phyloP scores from a whole-genome alignment of 768 basidiomycete species.

The Lactifluus rugatus region DNA sequence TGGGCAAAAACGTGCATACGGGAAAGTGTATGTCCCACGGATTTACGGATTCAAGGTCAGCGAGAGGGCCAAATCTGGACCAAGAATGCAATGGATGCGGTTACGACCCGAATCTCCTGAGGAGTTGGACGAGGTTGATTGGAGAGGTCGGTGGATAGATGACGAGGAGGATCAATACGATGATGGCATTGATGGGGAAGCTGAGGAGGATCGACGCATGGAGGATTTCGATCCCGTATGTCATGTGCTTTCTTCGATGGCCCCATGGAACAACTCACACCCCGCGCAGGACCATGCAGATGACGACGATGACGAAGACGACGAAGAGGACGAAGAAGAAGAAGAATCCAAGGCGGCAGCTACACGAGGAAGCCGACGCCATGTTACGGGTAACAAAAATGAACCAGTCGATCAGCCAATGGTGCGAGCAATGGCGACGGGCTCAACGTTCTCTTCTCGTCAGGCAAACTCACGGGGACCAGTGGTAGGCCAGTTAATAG shows the following conservation, averaged over 20 bases:
- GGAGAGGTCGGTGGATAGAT: constrained; percentile 82
- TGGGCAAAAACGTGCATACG: constrained; percentile 80
- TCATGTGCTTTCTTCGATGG: constrained; percentile 14
- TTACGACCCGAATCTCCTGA: constrained; percentile 70
- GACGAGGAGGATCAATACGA: constrained; percentile 65
- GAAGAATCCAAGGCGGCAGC: constrained; percentile 25
- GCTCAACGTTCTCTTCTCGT: constrained; percentile 3
- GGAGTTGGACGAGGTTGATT: constrained; percentile 83
- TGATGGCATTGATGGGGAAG: constrained; percentile 35
- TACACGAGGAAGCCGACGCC: constrained; percentile 20
- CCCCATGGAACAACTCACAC: not conserved
- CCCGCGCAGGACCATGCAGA: constrained; percentile 31
- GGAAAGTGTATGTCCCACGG: constrained; percentile 79
- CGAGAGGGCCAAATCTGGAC: constrained; percentile 89
- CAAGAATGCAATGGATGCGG: constrained; percentile 95
- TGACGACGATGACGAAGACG: constrained; percentile 42
- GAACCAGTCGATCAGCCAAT: constrained; percentile 7
- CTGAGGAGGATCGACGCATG: constrained; percentile 58
- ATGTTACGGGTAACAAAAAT: constrained; percentile 4
- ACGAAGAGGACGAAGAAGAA: constrained; percentile 45
- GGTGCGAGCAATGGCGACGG: constrained; percentile 12
- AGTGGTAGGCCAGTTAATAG: constrained; percentile 15
- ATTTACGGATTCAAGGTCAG: constrained; percentile 98
- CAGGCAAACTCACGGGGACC: constrained; percentile 1
- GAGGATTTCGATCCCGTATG: constrained; percentile 79